Evolutionary conservation across 768 basidiomycete genomes (phyloP), one percentile per base, ranked within the genome.

Genomic region (Mycena floridula): DNA sequence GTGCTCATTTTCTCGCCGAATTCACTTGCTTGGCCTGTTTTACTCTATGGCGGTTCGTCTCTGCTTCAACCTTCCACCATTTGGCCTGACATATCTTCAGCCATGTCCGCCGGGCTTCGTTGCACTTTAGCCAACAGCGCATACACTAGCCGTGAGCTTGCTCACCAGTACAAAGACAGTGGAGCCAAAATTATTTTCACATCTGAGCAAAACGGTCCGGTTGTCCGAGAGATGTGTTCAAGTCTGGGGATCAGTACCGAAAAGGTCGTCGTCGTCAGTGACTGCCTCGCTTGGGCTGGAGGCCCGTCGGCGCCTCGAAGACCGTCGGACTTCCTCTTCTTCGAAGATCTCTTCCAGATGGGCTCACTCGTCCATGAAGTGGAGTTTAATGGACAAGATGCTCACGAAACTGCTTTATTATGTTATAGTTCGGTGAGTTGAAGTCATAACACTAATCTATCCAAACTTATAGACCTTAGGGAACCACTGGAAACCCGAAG

Each of bases 401-500:
- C 37, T 12, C 9, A 38, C 9, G 37, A 38, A 20, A 38, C 37
- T 9, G 18, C 37, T 9, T 20, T 38, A 11, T 38, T 38, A 38
- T 38, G 37, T 20, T 38, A 38, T 20, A 47, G 46, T 27, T 47
- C 46, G 18, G n/a, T n/a, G n/a, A n/a, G n/a, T n/a, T n/a, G n/a
- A n/a, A n/a, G n/a, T n/a, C n/a, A n/a, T n/a, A n/a, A n/a, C n/a
- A n/a, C n/a, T n/a, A n/a, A n/a, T n/a, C n/a, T n/a, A n/a, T n/a
- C n/a, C n/a, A n/a, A n/a, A n/a, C n/a, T n/a, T n/a, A n/a, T n/a
- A n/a, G n/a, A n/a, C n/a, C n/a, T n/a, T n/a, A n/a, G n/a, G 88
- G 88, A 4, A 90, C 88, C 1, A 88, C 84, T 0, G 85, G 88
- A 2, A 79, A 80, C 50, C 81, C 89, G 2, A 92, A 91, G 61